Percentiles rank a stretch among this genome's conserved stretches.
phyloP scores from a whole-genome alignment of 345 rosid species.

The Eucalyptus globulus region DNA sequence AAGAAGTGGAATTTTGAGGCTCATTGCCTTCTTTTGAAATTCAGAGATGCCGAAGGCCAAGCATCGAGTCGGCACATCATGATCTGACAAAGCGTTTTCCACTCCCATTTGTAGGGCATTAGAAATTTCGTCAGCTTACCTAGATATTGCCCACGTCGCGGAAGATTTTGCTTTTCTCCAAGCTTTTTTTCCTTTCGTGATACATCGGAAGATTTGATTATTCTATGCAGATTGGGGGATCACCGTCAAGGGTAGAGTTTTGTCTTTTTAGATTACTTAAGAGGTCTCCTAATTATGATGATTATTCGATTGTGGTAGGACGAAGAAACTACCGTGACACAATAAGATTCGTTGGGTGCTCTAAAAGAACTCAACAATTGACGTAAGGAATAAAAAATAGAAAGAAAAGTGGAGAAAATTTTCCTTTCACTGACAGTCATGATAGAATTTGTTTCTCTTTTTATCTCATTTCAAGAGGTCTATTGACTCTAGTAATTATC shows the following conservation, averaged over 20 bases:
- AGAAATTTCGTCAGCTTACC: background rate
- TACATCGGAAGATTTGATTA: background rate
- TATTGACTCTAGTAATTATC: background rate
- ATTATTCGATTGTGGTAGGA: background rate
- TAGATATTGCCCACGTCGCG: background rate
- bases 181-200: background rate
- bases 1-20: background rate
- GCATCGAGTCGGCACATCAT: background rate
- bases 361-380: background rate
- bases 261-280: background rate
- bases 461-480: background rate
- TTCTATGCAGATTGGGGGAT: background rate
- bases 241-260: background rate
- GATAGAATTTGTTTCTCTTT: background rate
- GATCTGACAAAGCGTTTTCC: background rate
- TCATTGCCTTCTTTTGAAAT: background rate
- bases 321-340: background rate
- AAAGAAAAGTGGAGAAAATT: background rate
- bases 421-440: background rate
- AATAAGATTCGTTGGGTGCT: background rate
- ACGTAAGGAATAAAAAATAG: background rate
- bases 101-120: background rate
- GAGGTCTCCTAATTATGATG: background rate
- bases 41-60: background rate
- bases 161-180: background rate